Evolutionary conservation across 352 stramenopile species (phyloP).

Genomic region (Pythium rishiriense): DNA sequence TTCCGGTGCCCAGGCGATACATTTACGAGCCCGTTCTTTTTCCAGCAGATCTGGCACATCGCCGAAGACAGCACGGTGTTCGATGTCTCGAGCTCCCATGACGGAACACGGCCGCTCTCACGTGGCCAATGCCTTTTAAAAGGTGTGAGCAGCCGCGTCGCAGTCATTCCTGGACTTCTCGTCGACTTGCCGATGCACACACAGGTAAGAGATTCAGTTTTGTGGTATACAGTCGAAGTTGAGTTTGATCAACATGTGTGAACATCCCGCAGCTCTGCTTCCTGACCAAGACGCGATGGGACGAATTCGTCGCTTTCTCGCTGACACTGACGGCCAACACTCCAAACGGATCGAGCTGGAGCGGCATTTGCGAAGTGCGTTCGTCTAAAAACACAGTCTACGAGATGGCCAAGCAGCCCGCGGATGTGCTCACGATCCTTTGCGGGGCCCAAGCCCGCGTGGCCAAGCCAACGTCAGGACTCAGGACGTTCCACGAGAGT

Average conservation of each 20-base stretch:
- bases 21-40: constrained; percentile 6
- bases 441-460: constrained; percentile 21
- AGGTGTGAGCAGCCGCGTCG: constrained; percentile 31
- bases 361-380: constrained; percentile 52
- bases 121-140: constrained; percentile 43
- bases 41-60: constrained; percentile 23
- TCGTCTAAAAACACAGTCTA: constrained; percentile 40
- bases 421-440: constrained; percentile 42
- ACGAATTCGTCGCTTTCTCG: constrained; percentile 45
- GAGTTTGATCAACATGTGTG: background rate
- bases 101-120: constrained; percentile 22
- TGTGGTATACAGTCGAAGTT: background rate
- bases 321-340: constrained; percentile 36
- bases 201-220: constrained; percentile 41
- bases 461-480: background rate
- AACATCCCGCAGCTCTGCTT: constrained; percentile 40
- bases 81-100: constrained; percentile 17
- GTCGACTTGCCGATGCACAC: constrained; percentile 60
- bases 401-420: constrained; percentile 47
- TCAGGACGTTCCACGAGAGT: background rate
- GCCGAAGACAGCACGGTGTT: constrained; percentile 28
- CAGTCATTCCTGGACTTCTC: constrained; percentile 43
- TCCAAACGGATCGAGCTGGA: constrained; percentile 2
- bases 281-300: constrained; percentile 68
- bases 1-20: constrained; percentile 12